A percentile compares a stretch with the other conserved stretches of the same genome.
Conservation (phyloP, 2,329 filamentous ascomycete species). For the Teratosphaeria gauchensis region DNA sequence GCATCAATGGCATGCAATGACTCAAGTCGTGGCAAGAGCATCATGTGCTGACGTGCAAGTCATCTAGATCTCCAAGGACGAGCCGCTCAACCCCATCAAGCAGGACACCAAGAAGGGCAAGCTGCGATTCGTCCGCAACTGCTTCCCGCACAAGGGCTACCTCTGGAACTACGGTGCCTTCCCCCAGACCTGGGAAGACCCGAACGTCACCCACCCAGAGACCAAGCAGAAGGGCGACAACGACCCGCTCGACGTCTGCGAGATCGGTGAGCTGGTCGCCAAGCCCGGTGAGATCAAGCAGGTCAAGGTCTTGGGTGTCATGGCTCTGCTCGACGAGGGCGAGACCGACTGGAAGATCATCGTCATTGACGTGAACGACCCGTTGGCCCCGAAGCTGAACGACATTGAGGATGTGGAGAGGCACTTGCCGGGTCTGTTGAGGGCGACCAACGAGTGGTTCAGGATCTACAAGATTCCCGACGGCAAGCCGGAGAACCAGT, state of each 20-base stretch:
- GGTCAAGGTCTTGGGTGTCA: constrained; percentile 98
- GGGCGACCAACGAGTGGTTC: constrained; percentile 99
- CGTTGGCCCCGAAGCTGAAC: constrained; percentile 90
- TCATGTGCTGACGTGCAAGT: constrained; percentile 9
- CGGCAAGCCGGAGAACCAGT: constrained; percentile 99
- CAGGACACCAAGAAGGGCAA: constrained; percentile 99
- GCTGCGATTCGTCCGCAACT: constrained; percentile 98
- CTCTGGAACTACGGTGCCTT: constrained; percentile 99
- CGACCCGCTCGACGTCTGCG: constrained; percentile 97
- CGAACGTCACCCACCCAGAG: constrained; percentile 89
- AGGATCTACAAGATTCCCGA: constrained; percentile 99
- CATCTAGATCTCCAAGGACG: constrained; percentile 90
- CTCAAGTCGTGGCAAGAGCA: not conserved
- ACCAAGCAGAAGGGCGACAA: constrained; percentile 99
- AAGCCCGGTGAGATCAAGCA: constrained; percentile 97
- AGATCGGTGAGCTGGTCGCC: constrained; percentile 96
- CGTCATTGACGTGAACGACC: constrained; percentile 97
- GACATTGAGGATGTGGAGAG: constrained; percentile 98
- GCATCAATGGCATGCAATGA: constrained; percentile 1
- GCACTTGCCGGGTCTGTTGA: constrained; percentile 90
- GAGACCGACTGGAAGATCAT: constrained; percentile 99
- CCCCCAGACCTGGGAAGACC: constrained; percentile 99
- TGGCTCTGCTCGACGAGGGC: constrained; percentile 98
- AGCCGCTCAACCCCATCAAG: constrained; percentile 97
- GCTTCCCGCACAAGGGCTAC: constrained; percentile 99